Evolutionary conservation across 768 basidiomycete genomes (phyloP).

Genomic region (Wakefieldia striispora): DNA sequence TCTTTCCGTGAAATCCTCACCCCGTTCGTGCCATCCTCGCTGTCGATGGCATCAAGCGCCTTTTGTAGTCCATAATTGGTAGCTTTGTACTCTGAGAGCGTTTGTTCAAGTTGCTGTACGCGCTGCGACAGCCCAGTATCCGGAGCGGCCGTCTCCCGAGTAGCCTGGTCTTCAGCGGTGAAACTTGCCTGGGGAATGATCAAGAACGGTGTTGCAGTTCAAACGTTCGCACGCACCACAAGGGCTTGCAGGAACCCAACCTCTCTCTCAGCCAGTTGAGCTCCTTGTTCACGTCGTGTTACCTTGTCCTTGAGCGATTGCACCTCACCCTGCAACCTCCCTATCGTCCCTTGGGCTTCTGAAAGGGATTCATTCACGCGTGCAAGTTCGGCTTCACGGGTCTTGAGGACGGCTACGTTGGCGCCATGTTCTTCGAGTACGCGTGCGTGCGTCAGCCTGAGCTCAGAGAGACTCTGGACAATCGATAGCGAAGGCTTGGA

Average conservation of each 20-base stretch:
- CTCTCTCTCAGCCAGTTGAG: slow-evolving; percentile 54
- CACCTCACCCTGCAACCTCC: slow-evolving; percentile 36
- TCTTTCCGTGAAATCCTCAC: slow-evolving; percentile 33
- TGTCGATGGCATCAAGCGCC: slow-evolving; percentile 47
- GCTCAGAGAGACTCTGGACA: slow-evolving; percentile 55
- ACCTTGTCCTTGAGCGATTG: slow-evolving; percentile 39
- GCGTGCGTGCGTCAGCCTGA: slow-evolving; percentile 61
- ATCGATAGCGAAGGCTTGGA: slow-evolving; percentile 51
- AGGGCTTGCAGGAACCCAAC: slow-evolving; percentile 65
- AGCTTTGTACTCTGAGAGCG: slow-evolving; percentile 55
- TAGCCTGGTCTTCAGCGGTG: slow-evolving; percentile 51
- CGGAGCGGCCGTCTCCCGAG: slow-evolving; percentile 26
- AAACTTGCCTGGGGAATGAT: slow-evolving; percentile 52
- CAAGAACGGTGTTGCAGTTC: not conserved
- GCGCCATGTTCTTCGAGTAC: slow-evolving; percentile 69
- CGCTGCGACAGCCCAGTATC: slow-evolving; percentile 40
- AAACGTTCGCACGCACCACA: slow-evolving; percentile 45
- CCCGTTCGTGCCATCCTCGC: slow-evolving; percentile 27
- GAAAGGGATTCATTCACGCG: slow-evolving; percentile 37
- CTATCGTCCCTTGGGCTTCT: slow-evolving; percentile 35
- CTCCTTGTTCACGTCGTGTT: slow-evolving; percentile 37
- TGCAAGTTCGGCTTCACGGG: slow-evolving; percentile 51
- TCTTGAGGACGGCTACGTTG: slow-evolving; percentile 48
- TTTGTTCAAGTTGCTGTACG: slow-evolving; percentile 52
- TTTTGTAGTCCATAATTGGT: slow-evolving; percentile 44